phyloP scores from a whole-genome alignment of 2,329 filamentous ascomycete genomes.

The Paradendryphiella salina region DNA sequence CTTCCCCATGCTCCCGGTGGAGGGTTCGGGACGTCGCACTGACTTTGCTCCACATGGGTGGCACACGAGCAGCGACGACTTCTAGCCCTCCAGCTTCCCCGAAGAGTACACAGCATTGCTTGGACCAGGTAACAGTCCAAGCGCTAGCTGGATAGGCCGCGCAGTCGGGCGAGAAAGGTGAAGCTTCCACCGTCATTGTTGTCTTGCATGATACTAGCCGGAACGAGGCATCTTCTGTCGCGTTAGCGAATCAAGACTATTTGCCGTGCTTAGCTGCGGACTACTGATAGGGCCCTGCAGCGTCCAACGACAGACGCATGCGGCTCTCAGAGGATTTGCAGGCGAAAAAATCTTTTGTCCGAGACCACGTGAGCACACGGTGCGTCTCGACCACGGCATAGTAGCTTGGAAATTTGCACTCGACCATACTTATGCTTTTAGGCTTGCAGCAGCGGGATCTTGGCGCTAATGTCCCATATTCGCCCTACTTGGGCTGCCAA shows the following conservation, averaged over 20 bases:
- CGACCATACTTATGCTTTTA: background rate
- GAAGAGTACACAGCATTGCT: background rate
- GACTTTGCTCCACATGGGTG: background rate
- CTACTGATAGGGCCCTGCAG: constrained; percentile 22
- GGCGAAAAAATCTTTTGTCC: background rate
- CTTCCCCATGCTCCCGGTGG: background rate
- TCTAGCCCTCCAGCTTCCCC: constrained; percentile 3
- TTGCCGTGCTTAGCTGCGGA: constrained; percentile 21
- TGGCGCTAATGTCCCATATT: background rate
- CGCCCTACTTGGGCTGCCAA: background rate
- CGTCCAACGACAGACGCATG: constrained; percentile 18
- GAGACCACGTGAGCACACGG: constrained; percentile 14
- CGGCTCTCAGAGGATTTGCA: constrained; percentile 12
- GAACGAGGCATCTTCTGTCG: constrained; percentile 17
- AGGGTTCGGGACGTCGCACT: constrained; percentile 8
- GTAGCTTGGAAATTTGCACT: background rate
- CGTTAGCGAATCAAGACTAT: constrained; percentile 36
- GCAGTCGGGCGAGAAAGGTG: constrained; percentile 6
- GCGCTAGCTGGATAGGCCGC: constrained; percentile 5
- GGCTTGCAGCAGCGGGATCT: background rate
- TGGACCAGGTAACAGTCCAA: constrained; percentile 3
- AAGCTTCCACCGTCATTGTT: constrained; percentile 21
- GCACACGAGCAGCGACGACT: constrained; percentile 3
- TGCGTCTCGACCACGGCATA: background rate
- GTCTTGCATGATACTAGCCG: constrained; percentile 26